Conservation (phyloP, 352 stramenopile species). For the Paralagenidium karlingii region DNA sequence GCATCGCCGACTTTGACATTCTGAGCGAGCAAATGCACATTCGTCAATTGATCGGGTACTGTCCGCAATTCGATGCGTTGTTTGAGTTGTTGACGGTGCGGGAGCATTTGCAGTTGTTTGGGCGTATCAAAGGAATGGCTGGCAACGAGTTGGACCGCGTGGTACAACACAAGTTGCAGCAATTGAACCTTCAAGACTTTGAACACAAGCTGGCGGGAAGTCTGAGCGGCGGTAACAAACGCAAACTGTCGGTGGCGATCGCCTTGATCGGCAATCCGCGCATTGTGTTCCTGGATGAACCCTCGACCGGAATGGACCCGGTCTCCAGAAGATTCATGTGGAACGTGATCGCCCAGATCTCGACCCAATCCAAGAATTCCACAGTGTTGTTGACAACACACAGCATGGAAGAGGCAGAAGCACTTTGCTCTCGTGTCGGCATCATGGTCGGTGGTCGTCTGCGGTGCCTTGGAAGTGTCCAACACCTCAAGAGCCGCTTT, state of each 20-base stretch:
- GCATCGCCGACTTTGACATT: constrained; percentile 38
- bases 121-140: constrained; percentile 76
- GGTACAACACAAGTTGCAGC: constrained; percentile 63
- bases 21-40: constrained; percentile 32
- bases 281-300: constrained; percentile 87
- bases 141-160: constrained; percentile 24
- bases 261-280: constrained; percentile 89
- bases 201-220: constrained; percentile 63
- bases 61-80: constrained; percentile 82
- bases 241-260: constrained; percentile 90
- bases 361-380: constrained; percentile 42
- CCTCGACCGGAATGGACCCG: constrained; percentile 89
- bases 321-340: constrained; percentile 90
- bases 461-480: constrained; percentile 67
- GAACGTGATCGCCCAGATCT: constrained; percentile 79
- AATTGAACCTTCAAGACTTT: constrained; percentile 73
- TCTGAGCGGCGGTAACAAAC: constrained; percentile 89
- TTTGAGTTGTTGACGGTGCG: constrained; percentile 76
- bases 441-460: constrained; percentile 83
- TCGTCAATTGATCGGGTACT: constrained; percentile 73
- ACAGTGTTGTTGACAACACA: constrained; percentile 90
- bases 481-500: constrained; percentile 95
- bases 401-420: constrained; percentile 93
- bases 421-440: constrained; percentile 86
- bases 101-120: constrained; percentile 84